Base-by-base conservation (phyloP, 1,284 basidiomycete genomes). In the Caloboletus inedulis region DNA sequence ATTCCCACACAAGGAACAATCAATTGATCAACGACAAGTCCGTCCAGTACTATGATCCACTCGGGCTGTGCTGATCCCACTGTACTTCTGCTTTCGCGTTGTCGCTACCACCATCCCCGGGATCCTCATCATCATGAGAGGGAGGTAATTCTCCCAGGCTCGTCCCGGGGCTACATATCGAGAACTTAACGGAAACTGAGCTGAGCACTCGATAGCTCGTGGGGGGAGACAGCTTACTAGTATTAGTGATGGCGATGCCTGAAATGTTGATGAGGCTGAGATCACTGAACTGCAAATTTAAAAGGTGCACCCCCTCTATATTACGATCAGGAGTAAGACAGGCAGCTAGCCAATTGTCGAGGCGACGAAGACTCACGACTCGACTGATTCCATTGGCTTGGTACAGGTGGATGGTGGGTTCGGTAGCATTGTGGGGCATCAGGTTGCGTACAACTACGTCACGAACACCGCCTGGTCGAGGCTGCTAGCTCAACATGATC, bases 111-210 rank as follows among this genome's bases (percentile, higher is more conserved):
- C n/a, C n/a, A n/a, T n/a, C n/a, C n/a, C n/a, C n/a, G n/a, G n/a
- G n/a, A 23, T 23, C 23, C 23, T 23, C 23, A 23, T 23, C 23
- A 23, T 23, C 23, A 23, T 23, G 23, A 23, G 23, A 23, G 5
- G 23, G n/a, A n/a, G n/a, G n/a, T n/a, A n/a, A n/a, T n/a, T n/a
- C n/a, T n/a, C n/a, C n/a, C n/a, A n/a, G n/a, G n/a, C n/a, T n/a
- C n/a, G n/a, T n/a, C n/a, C n/a, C 23, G 4, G 76, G 57, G 56
- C 78, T 81, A 65, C 81, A 83, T 54, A 56, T 79, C 74, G 21
- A 83, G 74, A 43, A 82, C 81, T 82, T 56, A 3, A 16, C 16
- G 33, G 33, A n/a, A 16, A 13, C 14, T 7, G 14, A n/a, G 33
- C 7, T n/a, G 16, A 34, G 16, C 31, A 33, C 31, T 29, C 6